Base-by-base conservation (phyloP, 768 basidiomycete species). In the Fomitopsis pulvina region DNA sequence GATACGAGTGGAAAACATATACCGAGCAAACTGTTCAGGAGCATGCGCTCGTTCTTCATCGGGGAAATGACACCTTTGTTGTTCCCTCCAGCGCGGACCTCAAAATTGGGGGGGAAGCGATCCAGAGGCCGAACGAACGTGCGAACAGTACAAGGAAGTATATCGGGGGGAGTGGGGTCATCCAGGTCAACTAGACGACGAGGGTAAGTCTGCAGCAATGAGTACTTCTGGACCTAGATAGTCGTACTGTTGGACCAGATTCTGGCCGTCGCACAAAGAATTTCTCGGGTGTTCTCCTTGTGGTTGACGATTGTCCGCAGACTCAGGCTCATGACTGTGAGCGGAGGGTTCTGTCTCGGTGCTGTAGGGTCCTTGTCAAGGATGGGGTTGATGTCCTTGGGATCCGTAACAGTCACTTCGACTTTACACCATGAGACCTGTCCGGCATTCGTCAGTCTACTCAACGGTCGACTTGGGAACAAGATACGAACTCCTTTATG, bases 401-500 rank as follows among this genome's bases (percentile, higher is more conserved):
- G 93, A 57, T 93, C 78, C 6, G 78, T 66, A 5, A 92, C 87
- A 0, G 80, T 82, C 16, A 80, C 86, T 68, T 99, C 95, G 11
- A 97, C 70, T 68, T 94, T 94, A 61, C 94, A 97, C 96, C 96
- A 99, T 1, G 96, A 95, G 27, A 91, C 78, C 95, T 97, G 53
- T 7, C 16, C 12, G 18, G 48, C 14, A 5, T 49, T 50, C 26
- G 26, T 45, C 34, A 32, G 51, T n/a, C 42, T 27, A 16, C 38
- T 28, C 50, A 9, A 39, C n/a, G n/a, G 27, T 21, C 32, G n/a
- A 3, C 29, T 18, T 7, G 3, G 24, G 1, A 7, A 25, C 2
- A 3, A 50, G 11, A 38, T 45, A 48, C 32, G 12, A 27, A 96
- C 93, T 1, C 87, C 88, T 66, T 89, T 85, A 57, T 83, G 69